These are phyloP conservation scores for Penicillium sp. DNA, from an alignment of 2,329 filamentous ascomycete genomes.

Conservation along the genomic window DNA sequence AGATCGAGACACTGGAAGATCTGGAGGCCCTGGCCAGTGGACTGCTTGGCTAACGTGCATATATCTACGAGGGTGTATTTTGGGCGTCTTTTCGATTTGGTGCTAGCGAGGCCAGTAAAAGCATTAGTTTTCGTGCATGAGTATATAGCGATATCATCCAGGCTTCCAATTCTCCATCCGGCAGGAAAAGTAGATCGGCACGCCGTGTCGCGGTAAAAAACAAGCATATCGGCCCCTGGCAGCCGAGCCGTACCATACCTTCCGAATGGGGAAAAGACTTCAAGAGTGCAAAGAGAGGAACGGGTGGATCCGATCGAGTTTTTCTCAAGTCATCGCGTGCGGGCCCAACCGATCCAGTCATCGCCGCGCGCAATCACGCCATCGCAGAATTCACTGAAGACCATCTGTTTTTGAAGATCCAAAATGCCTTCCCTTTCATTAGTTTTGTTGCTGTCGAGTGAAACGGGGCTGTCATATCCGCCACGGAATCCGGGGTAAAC, in stretches of 20 bases:
- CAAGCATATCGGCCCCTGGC: neutral
- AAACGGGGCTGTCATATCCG: neutral
- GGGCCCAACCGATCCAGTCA: constrained; percentile 15
- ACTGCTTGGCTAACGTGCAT: constrained; percentile 34
- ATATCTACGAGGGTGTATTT: constrained; percentile 8
- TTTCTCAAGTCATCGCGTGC: constrained; percentile 15
- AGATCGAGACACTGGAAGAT: constrained; percentile 47
- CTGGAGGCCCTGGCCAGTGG: constrained; percentile 48
- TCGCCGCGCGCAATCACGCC: constrained; percentile 26
- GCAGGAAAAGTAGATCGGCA: neutral
- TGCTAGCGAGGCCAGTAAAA: constrained; percentile 27
- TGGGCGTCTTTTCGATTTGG: constrained; percentile 15
- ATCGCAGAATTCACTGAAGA: constrained; percentile 14
- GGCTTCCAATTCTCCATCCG: neutral
- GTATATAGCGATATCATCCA: constrained; percentile 4
- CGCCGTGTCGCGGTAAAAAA: no score
- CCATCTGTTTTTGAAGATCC: neutral
- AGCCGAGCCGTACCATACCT: neutral
- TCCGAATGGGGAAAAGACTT: neutral
- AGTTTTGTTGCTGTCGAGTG: no score
- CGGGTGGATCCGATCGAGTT: constrained; percentile 12
- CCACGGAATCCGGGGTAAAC: constrained; percentile 10
- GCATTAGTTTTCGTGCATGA: constrained; percentile 18
- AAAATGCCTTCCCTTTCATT: neutral
- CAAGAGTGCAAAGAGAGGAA: neutral